Conservation (phyloP, 495 filamentous ascomycete species). For the Aspergillus leporis region DNA sequence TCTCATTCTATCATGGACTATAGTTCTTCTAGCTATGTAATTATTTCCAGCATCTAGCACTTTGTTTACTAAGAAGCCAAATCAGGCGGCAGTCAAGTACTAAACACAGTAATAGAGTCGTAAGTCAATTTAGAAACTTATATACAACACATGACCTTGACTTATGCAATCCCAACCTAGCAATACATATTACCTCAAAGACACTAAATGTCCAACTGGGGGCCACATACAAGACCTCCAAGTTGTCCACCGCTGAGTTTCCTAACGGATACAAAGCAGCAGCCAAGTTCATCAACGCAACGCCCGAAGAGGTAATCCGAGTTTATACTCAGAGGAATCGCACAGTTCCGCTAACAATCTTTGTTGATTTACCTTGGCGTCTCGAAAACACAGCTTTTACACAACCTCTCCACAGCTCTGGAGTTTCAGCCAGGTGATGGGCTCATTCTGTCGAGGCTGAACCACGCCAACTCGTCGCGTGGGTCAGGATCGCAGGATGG, state of each 20-base stretch:
- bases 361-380: constrained; percentile 50
- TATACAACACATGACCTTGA: not conserved
- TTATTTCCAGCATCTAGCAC: not conserved
- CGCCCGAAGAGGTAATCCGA: constrained; percentile 55
- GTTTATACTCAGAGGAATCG: not conserved
- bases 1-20: not conserved
- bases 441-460: constrained; percentile 64
- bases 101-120: constrained; percentile 65
- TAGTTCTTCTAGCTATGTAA: not conserved
- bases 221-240: constrained; percentile 58
- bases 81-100: constrained; percentile 64
- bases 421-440: constrained; percentile 60
- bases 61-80: not conserved
- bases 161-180: constrained; percentile 34
- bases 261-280: constrained; percentile 57
- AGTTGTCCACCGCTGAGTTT: constrained; percentile 56
- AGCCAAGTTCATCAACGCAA: constrained; percentile 68
- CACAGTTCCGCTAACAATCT: constrained; percentile 5
- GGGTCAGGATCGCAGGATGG: constrained; percentile 61
- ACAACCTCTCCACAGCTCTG: constrained; percentile 65
- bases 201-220: constrained; percentile 74
- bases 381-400: constrained; percentile 71
- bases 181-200: constrained; percentile 62
- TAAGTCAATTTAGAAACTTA: constrained; percentile 32
- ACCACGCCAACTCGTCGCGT: constrained; percentile 71